Conservation (phyloP, 495 filamentous ascomycete species). For the Tuber borchii region DNA sequence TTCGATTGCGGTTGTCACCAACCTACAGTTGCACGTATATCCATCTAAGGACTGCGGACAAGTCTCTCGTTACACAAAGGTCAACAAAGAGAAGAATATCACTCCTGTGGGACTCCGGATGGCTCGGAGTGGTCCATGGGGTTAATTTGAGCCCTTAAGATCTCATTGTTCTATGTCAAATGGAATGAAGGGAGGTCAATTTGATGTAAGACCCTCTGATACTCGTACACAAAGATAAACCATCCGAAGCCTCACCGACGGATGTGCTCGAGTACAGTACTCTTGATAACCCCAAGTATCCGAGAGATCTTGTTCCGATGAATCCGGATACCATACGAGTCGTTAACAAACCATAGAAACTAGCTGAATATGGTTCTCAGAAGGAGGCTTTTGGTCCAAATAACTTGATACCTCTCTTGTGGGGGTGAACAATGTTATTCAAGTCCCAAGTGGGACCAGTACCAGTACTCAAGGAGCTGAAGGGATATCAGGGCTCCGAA, state of each 20-base stretch:
- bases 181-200: not conserved
- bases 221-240: not conserved
- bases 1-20: not conserved
- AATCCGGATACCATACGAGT: not conserved
- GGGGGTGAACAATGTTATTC: not conserved
- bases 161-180: not conserved
- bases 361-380: not conserved
- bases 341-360: not conserved
- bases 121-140: not conserved
- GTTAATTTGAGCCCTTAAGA: not conserved
- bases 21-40: not conserved
- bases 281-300: not conserved
- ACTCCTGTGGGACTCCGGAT: not conserved
- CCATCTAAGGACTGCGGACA: not conserved
- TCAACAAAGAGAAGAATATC: not conserved
- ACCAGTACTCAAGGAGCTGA: not conserved
- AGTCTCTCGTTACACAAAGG: not conserved
- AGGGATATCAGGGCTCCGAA: not conserved
- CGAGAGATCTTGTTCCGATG: not conserved
- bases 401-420: not conserved
- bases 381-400: not conserved
- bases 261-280: not conserved
- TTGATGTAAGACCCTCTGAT: not conserved
- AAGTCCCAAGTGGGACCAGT: not conserved
- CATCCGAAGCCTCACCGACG: not conserved